Evolutionary conservation across 2,329 filamentous ascomycete genomes (phyloP).

Genomic region (Capronia coronata): DNA sequence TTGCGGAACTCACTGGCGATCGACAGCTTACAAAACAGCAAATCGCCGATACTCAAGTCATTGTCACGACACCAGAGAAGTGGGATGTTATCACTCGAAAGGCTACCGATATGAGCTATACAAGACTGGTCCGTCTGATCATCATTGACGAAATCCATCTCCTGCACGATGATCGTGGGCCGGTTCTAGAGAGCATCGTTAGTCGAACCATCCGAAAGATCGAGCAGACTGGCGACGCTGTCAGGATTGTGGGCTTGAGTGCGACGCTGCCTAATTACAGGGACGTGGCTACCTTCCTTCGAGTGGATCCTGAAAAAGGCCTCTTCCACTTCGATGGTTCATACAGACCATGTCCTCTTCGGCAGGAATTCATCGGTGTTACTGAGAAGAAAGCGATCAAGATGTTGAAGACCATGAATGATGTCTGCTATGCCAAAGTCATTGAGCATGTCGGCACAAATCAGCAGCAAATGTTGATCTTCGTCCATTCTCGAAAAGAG

Average conservation of each 20-base stretch:
- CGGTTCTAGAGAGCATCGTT: constrained; percentile 94
- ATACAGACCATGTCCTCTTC: constrained; percentile 85
- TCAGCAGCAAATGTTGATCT: constrained; percentile 96
- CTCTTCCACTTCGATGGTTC: constrained; percentile 96
- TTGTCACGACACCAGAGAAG: constrained; percentile 97
- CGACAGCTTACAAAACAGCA: constrained; percentile 97
- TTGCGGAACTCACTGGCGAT: constrained; percentile 94
- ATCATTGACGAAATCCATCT: constrained; percentile 98
- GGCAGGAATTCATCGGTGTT: constrained; percentile 94
- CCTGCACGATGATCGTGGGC: constrained; percentile 93
- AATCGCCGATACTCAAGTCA: constrained; percentile 94
- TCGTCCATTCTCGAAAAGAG: constrained; percentile 96
- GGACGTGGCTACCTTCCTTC: constrained; percentile 91
- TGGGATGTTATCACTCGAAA: constrained; percentile 99
- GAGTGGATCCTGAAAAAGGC: constrained; percentile 76
- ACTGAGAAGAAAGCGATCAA: constrained; percentile 98
- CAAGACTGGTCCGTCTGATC: constrained; percentile 88
- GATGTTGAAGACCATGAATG: constrained; percentile 98
- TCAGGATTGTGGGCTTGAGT: constrained; percentile 85
- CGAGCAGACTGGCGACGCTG: constrained; percentile 88
- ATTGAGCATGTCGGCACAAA: constrained; percentile 91
- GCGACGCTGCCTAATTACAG: constrained; percentile 94
- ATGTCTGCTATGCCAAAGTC: constrained; percentile 96
- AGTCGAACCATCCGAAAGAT: constrained; percentile 86
- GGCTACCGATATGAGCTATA: constrained; percentile 93